phyloP scores from a whole-genome alignment of 2,329 filamentous ascomycete species.

The Nemania sp. region DNA sequence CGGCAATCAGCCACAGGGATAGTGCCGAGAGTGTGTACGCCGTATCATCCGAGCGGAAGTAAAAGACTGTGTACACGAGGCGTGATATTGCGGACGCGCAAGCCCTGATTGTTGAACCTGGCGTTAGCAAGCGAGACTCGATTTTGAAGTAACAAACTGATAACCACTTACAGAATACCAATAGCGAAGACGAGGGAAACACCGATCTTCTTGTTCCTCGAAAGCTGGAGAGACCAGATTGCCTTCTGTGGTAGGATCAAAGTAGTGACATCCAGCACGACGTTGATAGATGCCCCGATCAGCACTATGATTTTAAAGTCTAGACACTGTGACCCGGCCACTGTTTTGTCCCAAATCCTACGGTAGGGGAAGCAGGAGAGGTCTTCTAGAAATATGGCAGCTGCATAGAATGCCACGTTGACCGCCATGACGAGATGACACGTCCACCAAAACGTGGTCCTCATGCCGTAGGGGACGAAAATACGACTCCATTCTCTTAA shows the following conservation, averaged over 20 bases:
- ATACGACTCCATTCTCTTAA: conserved; percentile 40
- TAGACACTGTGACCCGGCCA: conserved; percentile 51
- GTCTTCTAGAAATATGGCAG: conserved; percentile 44
- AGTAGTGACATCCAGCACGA: conserved; percentile 57
- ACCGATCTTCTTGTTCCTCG: conserved; percentile 56
- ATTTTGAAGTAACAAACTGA: not conserved
- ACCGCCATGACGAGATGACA: conserved; percentile 40
- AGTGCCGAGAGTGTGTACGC: conserved; percentile 54
- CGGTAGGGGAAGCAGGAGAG: conserved; percentile 47
- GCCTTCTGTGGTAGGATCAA: conserved; percentile 56
- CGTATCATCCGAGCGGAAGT: conserved; percentile 45
- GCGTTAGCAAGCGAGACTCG: conserved; percentile 1
- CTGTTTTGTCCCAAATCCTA: conserved; percentile 46
- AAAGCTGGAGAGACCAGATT: conserved; percentile 56
- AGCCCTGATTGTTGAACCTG: conserved; percentile 47
- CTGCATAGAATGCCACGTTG: conserved; percentile 40
- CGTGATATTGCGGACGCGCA: conserved; percentile 54
- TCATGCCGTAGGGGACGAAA: conserved; percentile 37
- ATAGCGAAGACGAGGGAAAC: conserved; percentile 56
- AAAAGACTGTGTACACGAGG: conserved; percentile 49
- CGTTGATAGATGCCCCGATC: conserved; percentile 57
- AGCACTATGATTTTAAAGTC: conserved; percentile 56
- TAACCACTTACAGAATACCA: conserved; percentile 52
- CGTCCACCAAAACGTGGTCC: conserved; percentile 43
- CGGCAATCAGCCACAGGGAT: conserved; percentile 56